Conservation (phyloP, 2,329 filamentous ascomycete species). For the Coniochaeta prunicola region DNA sequence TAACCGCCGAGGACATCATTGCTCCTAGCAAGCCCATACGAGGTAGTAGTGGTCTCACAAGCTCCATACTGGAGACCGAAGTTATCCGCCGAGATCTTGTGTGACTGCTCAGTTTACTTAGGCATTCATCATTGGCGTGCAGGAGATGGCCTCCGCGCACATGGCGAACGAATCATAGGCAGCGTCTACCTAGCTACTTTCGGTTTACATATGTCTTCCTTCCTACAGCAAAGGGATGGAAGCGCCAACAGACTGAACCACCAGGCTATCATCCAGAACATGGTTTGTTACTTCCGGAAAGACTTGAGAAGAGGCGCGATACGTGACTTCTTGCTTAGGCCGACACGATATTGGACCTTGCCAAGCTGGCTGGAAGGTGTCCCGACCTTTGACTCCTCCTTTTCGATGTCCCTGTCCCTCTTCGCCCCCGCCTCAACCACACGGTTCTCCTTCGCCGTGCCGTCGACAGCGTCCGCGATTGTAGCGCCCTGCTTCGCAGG, state of each 20-base stretch:
- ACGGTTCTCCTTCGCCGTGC: slow-evolving; percentile 2
- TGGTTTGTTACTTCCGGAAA: slow-evolving; percentile 27
- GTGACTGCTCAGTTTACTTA: no score
- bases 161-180: background rate
- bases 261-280: background rate
- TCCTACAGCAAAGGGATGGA: background rate
- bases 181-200: no score
- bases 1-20: background rate
- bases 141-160: no score
- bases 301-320: slow-evolving; percentile 46
- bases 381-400: background rate
- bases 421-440: slow-evolving; percentile 2
- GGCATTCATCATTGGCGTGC: background rate
- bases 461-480: background rate
- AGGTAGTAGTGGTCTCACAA: background rate
- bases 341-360: slow-evolving; percentile 41
- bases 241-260: background rate
- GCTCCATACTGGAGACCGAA: no score
- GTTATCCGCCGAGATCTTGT: no score
- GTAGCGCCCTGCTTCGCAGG: background rate
- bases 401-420: slow-evolving; percentile 2
- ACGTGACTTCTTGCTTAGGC: slow-evolving; percentile 40
- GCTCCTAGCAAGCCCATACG: background rate
- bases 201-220: background rate
- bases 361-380: slow-evolving; percentile 10